Evolutionary conservation across 176 grass and related monocot genomes (phyloP), one percentile per base, ranked within the genome.

Genomic region (Rhynchospora pubera): DNA sequence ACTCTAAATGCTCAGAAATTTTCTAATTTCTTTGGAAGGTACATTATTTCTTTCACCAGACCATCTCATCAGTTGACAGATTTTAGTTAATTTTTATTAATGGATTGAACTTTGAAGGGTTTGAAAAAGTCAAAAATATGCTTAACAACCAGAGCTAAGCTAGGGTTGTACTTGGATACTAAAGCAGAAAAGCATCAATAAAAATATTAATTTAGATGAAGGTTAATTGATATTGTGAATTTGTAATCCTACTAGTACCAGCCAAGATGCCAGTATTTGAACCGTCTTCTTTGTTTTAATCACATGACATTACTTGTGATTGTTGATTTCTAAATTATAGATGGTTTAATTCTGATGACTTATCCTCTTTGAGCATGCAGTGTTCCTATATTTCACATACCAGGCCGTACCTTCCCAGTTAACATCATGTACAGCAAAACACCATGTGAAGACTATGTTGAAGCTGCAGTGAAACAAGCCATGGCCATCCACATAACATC

Each of bases 1-100:
- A 98, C 96, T 52, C 78, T 98, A 80, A 98, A 98, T 91, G 89
- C 92, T 44, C 89, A 98, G 66, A 98, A 98, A 71, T 98, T 98
- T 81, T 98, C 96, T 9, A 93, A 95, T 46, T 98, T 98, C 66
- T 94, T 98, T 87, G 96, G 96, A 93, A 91, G 96, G 96, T 98
- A 85, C 46, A 46, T 55, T 60, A 52, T 72, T 72, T 80, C 4
- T 55, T 52, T 55, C 30, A 76, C 23, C 21, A 76, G 48, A 76
- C 48, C n/a, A 75, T 48, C 23, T 0, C 45, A 52, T 75, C 30
- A 46, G 16, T 30, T 30, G 53, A 53, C 22, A 76, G 30, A 28
- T 51, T 53, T 74, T 16, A 21, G 11, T 16, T 28, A 10, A 7
- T 50, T 34, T 32, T 65, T 58, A 16, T 4, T 34, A 2, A 10